Base-by-base conservation (phyloP, 176 grass and related monocot species). In the Secale cereale region DNA sequence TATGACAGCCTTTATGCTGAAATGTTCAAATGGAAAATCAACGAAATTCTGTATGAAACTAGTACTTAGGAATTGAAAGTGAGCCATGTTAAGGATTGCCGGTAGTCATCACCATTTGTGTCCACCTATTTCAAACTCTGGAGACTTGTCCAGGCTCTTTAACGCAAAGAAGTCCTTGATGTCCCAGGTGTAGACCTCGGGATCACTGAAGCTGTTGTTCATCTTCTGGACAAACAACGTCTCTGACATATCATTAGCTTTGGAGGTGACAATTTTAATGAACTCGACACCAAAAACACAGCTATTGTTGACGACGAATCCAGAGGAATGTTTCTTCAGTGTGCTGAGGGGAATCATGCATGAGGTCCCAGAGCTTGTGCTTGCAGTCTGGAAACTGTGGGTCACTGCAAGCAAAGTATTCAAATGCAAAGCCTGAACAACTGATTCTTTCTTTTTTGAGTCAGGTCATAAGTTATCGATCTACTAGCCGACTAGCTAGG, bases 251-350 rank as follows among this genome's bases (percentile, higher is more conserved):
- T 33, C 60, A 9, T 72, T 88, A 31, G 9, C 57, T 65, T 88
- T 88, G 1, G 17, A 28, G 40, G 57, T 23, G 23, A 35, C 48
- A 12, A 86, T 41, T 74, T 70, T 65, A 20, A 36, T 48, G 22
- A 91, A 86, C 45, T 91, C 80, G 10, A 91, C 82, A 17, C 70
- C 77, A 10, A 91, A 54, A 17, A 43, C 41, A 57, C 72, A 85
- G 17, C 40, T 77, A 28, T 82, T 74, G 30, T 85, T 35, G 31
- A 85, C 6, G 4, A 85, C 10, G 17, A 91, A 88, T 10, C 68
- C 83, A 4, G 78, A 62, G 28, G 70, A 31, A 7, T 17, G 14
- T 19, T 57, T 30, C 65, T 64, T 78, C 37, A 88, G 52, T 17
- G 56, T 67, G 8, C n/a, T 12, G 0, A 91, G 82, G 27, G 82